Evolutionary conservation across 2,329 filamentous ascomycete species (phyloP).

Genomic region (Fusarium torreyae): DNA sequence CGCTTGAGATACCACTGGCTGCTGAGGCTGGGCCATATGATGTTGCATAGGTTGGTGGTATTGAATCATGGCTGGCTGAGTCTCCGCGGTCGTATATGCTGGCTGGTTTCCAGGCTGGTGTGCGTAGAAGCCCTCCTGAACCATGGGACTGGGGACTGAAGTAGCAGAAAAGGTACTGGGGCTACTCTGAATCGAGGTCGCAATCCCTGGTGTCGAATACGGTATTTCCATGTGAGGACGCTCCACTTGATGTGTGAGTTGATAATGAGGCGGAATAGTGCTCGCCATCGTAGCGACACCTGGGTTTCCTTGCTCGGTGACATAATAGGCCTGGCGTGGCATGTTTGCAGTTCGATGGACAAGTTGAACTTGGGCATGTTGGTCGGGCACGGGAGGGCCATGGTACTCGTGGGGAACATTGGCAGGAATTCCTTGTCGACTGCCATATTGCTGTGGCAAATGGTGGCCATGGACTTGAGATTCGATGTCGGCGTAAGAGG

Average conservation of each 20-base stretch:
- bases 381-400: slow-evolving; percentile 59
- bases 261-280: slow-evolving; percentile 65
- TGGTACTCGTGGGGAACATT: slow-evolving; percentile 62
- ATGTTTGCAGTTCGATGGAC: slow-evolving; percentile 65
- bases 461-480: slow-evolving; percentile 61
- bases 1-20: slow-evolving; percentile 55
- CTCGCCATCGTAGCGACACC: slow-evolving; percentile 74
- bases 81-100: slow-evolving; percentile 65
- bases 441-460: slow-evolving; percentile 58
- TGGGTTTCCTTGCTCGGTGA: slow-evolving; percentile 74
- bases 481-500: slow-evolving; percentile 69
- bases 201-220: slow-evolving; percentile 63
- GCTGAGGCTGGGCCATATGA: slow-evolving; percentile 53
- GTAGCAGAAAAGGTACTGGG: slow-evolving; percentile 71
- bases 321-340: slow-evolving; percentile 67
- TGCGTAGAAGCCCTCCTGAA: slow-evolving; percentile 71
- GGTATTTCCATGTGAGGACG: slow-evolving; percentile 65
- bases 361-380: slow-evolving; percentile 63
- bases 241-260: slow-evolving; percentile 66
- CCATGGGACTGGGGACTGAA: slow-evolving; percentile 67
- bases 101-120: slow-evolving; percentile 66
- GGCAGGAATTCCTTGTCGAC: slow-evolving; percentile 64
- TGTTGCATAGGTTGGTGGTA: slow-evolving; percentile 62
- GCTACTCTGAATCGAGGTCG: slow-evolving; percentile 70
- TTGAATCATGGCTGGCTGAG: slow-evolving; percentile 60